Conservation (phyloP, 345 rosid species). For the Gynandropsis gynandra region DNA sequence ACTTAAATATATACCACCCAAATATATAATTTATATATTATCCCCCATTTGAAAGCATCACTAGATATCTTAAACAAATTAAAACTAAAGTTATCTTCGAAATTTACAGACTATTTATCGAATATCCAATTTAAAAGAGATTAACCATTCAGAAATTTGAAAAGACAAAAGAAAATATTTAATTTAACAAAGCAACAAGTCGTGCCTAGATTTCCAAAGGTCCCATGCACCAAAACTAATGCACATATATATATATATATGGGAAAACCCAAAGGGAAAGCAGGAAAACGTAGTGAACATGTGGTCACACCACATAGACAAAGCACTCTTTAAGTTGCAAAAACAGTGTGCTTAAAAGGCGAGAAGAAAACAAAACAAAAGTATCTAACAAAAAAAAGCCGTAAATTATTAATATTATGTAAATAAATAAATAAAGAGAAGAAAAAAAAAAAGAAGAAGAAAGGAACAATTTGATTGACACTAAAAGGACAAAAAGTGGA, state of each 20-base stretch:
- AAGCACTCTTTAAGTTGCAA: constrained; percentile 10
- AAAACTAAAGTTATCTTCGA: no score
- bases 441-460: constrained; percentile 12
- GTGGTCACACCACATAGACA: constrained; percentile 16
- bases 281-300: constrained; percentile 17
- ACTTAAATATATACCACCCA: no score
- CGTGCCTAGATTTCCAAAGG: constrained; percentile 14
- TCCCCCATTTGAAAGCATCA: no score
- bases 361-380: constrained; percentile 3
- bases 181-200: neutral
- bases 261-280: constrained; percentile 9
- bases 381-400: no score
- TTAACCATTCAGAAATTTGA: neutral
- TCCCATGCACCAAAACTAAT: neutral
- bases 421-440: neutral
- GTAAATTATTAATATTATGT: neutral
- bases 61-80: no score
- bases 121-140: no score
- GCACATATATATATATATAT: neutral
- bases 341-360: constrained; percentile 12
- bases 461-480: constrained; percentile 23
- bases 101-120: no score
- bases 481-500: constrained; percentile 28
- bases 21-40: no score
- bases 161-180: neutral